phyloP scores from a whole-genome alignment of 2,329 filamentous ascomycete genomes.

The Aspergillus aculeatus region DNA sequence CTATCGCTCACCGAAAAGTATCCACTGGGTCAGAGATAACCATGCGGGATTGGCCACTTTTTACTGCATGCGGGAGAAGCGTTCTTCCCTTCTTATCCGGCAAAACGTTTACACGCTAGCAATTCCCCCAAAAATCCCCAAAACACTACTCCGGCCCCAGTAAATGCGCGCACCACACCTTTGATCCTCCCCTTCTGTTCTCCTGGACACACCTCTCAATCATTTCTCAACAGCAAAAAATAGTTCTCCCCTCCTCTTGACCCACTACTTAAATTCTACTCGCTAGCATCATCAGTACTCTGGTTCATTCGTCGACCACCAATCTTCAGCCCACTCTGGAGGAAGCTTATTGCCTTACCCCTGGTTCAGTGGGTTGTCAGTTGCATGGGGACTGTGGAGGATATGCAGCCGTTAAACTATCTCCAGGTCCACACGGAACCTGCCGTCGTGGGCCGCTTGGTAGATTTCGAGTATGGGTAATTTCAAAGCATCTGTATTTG shows the following conservation, averaged over 20 bases:
- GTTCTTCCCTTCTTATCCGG: conserved; percentile 1
- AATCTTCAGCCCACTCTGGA: background rate
- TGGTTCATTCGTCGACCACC: background rate
- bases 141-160: conserved; percentile 6
- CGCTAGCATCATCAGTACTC: background rate
- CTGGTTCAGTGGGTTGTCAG: background rate
- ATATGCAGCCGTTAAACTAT: background rate
- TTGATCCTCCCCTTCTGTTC: background rate
- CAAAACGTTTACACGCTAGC: conserved; percentile 1
- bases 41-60: background rate
- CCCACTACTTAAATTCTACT: background rate
- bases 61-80: background rate
- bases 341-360: background rate
- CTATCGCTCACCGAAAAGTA: background rate
- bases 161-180: conserved; percentile 1
- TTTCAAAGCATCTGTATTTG: background rate
- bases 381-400: background rate
- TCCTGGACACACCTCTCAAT: background rate
- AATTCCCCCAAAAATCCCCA: background rate
- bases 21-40: background rate
- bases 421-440: conserved; percentile 7
- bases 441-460: conserved; percentile 3
- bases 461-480: conserved; percentile 1
- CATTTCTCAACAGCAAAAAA: background rate
- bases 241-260: background rate